Evolutionary conservation across 768 basidiomycete genomes (phyloP), one percentile per base, ranked within the genome.

Genomic region (Mycena metata): DNA sequence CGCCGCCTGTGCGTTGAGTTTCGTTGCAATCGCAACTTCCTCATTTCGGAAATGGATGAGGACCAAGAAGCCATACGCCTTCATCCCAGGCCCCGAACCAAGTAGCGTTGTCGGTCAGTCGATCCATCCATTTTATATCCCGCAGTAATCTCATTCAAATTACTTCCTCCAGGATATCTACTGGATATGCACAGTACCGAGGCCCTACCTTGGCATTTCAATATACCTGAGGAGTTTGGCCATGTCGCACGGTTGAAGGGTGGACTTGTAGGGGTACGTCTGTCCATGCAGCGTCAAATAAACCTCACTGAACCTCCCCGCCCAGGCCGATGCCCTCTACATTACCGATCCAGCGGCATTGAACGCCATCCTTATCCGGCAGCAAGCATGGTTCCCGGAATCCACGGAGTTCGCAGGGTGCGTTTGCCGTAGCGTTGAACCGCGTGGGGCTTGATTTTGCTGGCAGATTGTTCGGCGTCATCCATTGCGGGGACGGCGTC

Each of bases 361-460:
- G 45, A 63, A 74, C 26, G 45, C 76, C 0, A 75, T 77, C 41
- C 72, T 77, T 24, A 73, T 77, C 30, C 66, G 67, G 17, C 71
- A 75, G 30, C 66, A 72, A 26, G 64, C 72, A 46, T 58, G 57
- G 43, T 77, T 77, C 60, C 71, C 66, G 8, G 72, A 77, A 43
- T 77, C 76, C 6, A 73, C 65, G 3, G 76, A 77, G 62, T 75
- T 77, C 43, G 69, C 72, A 2, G 74, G 76, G 76, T 75, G 65
- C 5, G 17, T 30, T 30, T 30, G 30, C 30, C 30, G 30, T 30
- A 30, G 30, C 3, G 30, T 30, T 6, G 30, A 30, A 30, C 30
- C 30, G 30, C 30, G 30, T 30, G 13, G 16, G 10, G 4, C 8
- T 30, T 11, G 41, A 47, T 16, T 17, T 10, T 15, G 47, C 35